phyloP scores from a whole-genome alignment of 179 eudicot species.

The Amaranthus tricolor region DNA sequence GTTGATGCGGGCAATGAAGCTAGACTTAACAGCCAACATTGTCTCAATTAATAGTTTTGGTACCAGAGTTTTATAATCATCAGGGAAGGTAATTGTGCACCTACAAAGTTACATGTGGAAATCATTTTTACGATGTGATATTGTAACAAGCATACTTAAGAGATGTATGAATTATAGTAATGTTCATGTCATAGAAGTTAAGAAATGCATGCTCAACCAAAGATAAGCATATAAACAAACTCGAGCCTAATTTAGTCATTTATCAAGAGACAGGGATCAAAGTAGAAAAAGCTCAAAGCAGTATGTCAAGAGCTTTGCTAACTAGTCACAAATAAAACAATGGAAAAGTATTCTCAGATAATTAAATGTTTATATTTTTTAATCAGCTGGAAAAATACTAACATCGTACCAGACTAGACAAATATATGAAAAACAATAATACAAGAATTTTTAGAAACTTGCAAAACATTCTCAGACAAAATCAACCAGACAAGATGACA shows the following conservation, averaged over 20 bases:
- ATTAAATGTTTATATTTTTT: background rate
- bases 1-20: slow-evolving; percentile 75
- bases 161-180: background rate
- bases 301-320: background rate
- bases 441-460: background rate
- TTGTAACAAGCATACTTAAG: background rate
- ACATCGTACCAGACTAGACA: no score
- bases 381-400: background rate
- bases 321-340: background rate
- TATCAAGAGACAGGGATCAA: background rate
- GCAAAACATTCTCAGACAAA: background rate
- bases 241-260: background rate
- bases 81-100: slow-evolving; percentile 86
- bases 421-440: background rate
- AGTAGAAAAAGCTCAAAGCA: background rate
- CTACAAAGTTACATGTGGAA: slow-evolving; percentile 32
- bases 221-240: background rate
- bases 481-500: background rate
- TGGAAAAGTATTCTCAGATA: background rate
- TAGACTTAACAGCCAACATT: slow-evolving; percentile 58
- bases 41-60: slow-evolving; percentile 75
- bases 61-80: slow-evolving; percentile 77
- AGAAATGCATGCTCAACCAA: background rate
- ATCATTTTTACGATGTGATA: background rate
- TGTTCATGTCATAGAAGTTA: background rate